Percentiles rank a stretch among this genome's conserved stretches.
These are phyloP conservation scores for Arthrinium phaeospermum DNA, from an alignment of 2,329 filamentous ascomycete genomes.

Conservation along the genomic window DNA sequence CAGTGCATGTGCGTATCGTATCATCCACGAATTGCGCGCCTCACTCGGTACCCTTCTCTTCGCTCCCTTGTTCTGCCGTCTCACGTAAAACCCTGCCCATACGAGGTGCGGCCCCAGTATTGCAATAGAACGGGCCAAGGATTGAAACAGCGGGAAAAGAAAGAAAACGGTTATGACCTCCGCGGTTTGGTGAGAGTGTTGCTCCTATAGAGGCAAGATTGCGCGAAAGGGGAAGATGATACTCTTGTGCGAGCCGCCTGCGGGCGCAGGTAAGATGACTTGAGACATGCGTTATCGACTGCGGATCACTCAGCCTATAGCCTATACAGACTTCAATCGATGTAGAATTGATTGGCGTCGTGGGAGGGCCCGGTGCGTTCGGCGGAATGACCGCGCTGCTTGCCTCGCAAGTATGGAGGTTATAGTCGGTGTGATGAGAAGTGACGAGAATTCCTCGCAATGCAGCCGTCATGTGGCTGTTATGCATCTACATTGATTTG, in stretches of 20 bases:
- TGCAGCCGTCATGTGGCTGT: not conserved
- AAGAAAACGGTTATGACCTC: not conserved
- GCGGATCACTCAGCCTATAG: not conserved
- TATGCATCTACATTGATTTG: not conserved
- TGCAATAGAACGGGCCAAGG: not conserved
- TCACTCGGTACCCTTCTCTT: not conserved
- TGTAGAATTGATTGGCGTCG: not conserved
- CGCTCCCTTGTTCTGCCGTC: not conserved
- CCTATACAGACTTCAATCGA: not conserved
- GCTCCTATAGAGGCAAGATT: not conserved
- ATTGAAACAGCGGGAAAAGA: not conserved
- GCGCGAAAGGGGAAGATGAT: not conserved
- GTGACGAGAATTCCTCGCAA: not conserved
- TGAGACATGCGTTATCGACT: not conserved
- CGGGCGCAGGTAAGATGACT: not conserved
- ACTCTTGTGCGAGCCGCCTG: not conserved
- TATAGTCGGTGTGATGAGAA: not conserved
- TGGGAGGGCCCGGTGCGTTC: not conserved
- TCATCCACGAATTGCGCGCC: not conserved
- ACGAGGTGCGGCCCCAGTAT: not conserved
- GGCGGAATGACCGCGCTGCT: not conserved
- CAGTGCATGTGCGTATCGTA: not conserved
- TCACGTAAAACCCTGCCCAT: not conserved
- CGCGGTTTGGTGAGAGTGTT: not conserved
- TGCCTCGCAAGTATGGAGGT: not conserved